Evolutionary conservation across 176 grass and related monocot genomes (phyloP), one percentile per base, ranked within the genome.

Genomic region (Leersia perrieri): DNA sequence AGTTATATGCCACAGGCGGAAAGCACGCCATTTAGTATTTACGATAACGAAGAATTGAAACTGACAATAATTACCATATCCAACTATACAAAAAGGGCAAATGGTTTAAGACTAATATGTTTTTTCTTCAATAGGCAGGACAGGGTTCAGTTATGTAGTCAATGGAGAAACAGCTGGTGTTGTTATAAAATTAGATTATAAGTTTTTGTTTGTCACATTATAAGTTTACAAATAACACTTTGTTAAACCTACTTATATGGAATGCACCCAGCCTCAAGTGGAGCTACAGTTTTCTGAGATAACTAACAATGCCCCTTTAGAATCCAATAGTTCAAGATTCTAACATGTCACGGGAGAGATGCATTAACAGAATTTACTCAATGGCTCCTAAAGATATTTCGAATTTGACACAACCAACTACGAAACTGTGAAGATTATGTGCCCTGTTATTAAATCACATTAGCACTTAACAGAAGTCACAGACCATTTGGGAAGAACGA

Each of bases 361-460:
- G 77, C 72, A 41, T 35, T 36, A 39, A 67, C 40, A 66, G 20
- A 66, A 47, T 4, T 16, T 40, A 22, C 61, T 75, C n/a, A 41
- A 20, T 18, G 32, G n/a, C 53, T 0, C 32, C 26, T 7, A 27
- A 58, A 23, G 53, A 36, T 74, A 28, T 32, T 49, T 76, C 12
- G 12, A 68, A 60, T 72, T 42, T 26, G 11, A 31, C 4, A 20
- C 22, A 38, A 64, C 41, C 57, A 25, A 20, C 44, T 60, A 40
- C 9, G n/a, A 73, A 40, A 18, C 5, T 31, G 70, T 62, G 22
- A 55, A 33, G 22, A 82, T 82, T 83, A 25, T 66, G 28, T 62
- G 65, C 28, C 7, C 15, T 36, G 25, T 58, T 69, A 32, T 61
- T 14, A 76, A 28, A 1, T 5, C 14, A 32, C 40, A 63, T 61